Evolutionary conservation across 129 eudicot genomes (phyloP), one percentile per base, ranked within the genome.

Genomic region (Flaveria ramosissima): DNA sequence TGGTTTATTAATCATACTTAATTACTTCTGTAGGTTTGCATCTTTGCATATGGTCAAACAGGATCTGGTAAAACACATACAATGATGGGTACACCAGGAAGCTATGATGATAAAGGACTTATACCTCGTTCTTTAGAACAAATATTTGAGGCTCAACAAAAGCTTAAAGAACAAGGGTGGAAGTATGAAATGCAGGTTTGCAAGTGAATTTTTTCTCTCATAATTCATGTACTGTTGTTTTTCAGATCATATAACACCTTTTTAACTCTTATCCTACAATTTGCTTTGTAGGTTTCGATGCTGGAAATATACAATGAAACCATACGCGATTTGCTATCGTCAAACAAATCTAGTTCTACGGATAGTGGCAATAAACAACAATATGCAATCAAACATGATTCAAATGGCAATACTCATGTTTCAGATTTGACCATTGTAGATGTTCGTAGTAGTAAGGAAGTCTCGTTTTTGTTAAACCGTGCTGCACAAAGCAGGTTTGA

Each of bases 11-110:
- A 19, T 45, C 23, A 36, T 45, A 63, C 20, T 59, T 42, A 36
- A 17, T 41, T 48, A 9, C 59, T 42, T 50, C 20, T 83, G 77
- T 84, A 95, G 97, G 97, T 95, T 62, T 95, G 97, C 69, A 88
- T 95, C 61, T 95, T 95, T 77, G 99, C 99, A 0, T 95, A 95
- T 57, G 99, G 97, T 72, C 99, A 95, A 86, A 95, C 99, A 12
- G 99, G 99, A 46, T 95, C 99, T n/a, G 99, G 97, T 0, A 95
- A 95, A 80, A 95, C 99, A 16, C 87, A 95, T 76, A 95, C 99
- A 52, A 95, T 95, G 99, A 95, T 95, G 99, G 99, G 99, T 7
- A 89, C 88, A 51, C 90, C 99, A n/a, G 90, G 89, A 75, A 85
- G 78, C 66, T 61, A 70, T 3, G 93, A 87, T 41, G 87, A 89